Evolutionary conservation across 192 early-diverging fungal genomes (phyloP), one percentile per base, ranked within the genome.

Genomic region (Backusella morwellensis): DNA sequence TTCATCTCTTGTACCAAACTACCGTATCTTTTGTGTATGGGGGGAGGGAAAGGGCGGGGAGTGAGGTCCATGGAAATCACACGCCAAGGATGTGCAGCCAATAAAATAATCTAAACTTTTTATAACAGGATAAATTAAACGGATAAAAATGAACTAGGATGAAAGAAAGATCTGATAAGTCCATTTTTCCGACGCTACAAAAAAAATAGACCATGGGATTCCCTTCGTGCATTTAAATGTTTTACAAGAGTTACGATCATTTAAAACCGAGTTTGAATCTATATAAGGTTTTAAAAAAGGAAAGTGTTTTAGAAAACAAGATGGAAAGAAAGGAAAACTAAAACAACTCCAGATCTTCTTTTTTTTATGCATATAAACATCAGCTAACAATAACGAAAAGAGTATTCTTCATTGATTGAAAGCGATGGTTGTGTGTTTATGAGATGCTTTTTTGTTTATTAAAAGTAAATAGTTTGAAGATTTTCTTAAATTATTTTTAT

Each of bases 211-310:
- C 47, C 23, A 63, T 63, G 26, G 54, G 54, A 26, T 63, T 63
- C 47, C 19, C 47, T 63, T 63, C 56, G 56, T 63, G 56, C 56
- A 63, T 63, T 63, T 29, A 63, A 63, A 63, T 63, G 56, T 63
- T 63, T 63, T 63, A 63, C 56, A 63, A 63, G 11, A 26, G 8
- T 29, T 63, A 63, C 56, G 11, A 63, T 29, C 47, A n/a, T 63
- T 63, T 63, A 63, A 63, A 63, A 63, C 56, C 56, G 56, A 63
- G 56, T 63, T 63, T 63, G n/a, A 63, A 63, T 63, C 26, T 63
- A 63, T 59, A 23, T 63, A 63, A 29, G 21, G 29, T 63, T 50
- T 50, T n/a, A 50, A 11, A 63, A 63, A 54, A 54, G n/a, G 52
- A 54, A 54, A 21, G n/a, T 54, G 12, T 15, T 44, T 14, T 14